Evolutionary conservation across 768 basidiomycete genomes (phyloP), one percentile per base, ranked within the genome.

Genomic region (Suillus weaverae): DNA sequence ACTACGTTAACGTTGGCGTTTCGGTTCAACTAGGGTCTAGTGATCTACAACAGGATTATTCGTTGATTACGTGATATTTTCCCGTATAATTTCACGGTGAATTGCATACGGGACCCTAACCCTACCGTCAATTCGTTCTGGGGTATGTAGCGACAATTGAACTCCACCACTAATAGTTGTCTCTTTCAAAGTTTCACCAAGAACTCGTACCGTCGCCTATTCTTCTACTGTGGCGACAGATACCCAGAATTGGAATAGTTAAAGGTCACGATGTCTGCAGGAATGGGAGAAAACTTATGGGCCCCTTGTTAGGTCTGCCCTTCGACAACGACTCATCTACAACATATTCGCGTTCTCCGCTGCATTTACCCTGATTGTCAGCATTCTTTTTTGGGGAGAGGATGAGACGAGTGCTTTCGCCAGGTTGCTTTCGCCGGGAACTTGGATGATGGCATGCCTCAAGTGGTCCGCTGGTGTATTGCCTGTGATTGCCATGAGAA

Each of bases 241-340:
- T 54, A 20, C 32, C 13, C 53, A 33, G 18, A n/a, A 1, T 18
- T 54, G 53, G 53, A 54, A 33, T 54, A 54, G 20, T 16, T 33
- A 20, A 54, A 22, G 36, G n/a, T 8, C 35, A 62, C 6, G 53
- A 62, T 62, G 61, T 62, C 61, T 30, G 14, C 48, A 14, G 61
- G 50, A 18, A 36, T 30, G 26, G 53, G 53, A 36, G 61, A 38
- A 36, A 67, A 76, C 80, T 1, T 92, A 87, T 71, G 88, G 90
- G 67, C 89, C 89, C 10, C 82, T 86, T 53, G 84, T 87, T 2
- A 90, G 88, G 70, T 75, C 82, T 3, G 80, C 88, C 6, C 81
- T 92, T 54, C 83, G 80, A 60, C 85, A 86, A 69, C 85, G 90
- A 46, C 83, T 91, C 8, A 76, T 83, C 30, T 79, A 81, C 67